Percentiles rank a stretch among this genome's conserved stretches.
phyloP scores from a whole-genome alignment of 305 asterid genomes.

The Solanum chacoense region DNA sequence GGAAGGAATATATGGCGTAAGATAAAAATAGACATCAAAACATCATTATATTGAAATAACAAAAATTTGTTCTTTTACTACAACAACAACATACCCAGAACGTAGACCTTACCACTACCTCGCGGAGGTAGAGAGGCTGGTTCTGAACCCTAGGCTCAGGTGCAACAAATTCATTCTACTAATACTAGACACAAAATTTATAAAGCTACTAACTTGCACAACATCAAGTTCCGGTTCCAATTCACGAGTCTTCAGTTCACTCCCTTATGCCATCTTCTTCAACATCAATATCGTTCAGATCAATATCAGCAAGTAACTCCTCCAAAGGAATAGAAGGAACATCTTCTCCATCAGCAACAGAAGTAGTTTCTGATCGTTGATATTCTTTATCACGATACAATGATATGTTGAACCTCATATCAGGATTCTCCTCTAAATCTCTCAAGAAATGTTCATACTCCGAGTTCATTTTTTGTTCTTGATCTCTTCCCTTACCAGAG shows the following conservation, averaged over 20 bases:
- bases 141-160: neutral
- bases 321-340: slow-evolving; percentile 45
- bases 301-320: slow-evolving; percentile 53
- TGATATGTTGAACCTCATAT: slow-evolving; percentile 45
- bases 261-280: slow-evolving; percentile 29
- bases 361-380: slow-evolving; percentile 50
- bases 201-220: neutral
- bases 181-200: neutral
- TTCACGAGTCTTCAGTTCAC: slow-evolving; percentile 6
- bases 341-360: slow-evolving; percentile 46
- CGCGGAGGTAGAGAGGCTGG: neutral
- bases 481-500: slow-evolving; percentile 33
- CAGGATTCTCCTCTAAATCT: slow-evolving; percentile 79
- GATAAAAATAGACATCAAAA: neutral
- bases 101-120: neutral
- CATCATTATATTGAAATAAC: neutral
- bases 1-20: neutral
- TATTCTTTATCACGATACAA: slow-evolving; percentile 49
- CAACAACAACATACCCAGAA: neutral
- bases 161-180: neutral
- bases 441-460: slow-evolving; percentile 58
- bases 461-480: slow-evolving; percentile 36
- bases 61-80: neutral
- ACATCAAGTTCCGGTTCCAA: neutral
- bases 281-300: slow-evolving; percentile 22